These are phyloP conservation scores for Nannochloris sp. DNA, from an alignment of 139 green algal species.

Conservation along the genomic window DNA sequence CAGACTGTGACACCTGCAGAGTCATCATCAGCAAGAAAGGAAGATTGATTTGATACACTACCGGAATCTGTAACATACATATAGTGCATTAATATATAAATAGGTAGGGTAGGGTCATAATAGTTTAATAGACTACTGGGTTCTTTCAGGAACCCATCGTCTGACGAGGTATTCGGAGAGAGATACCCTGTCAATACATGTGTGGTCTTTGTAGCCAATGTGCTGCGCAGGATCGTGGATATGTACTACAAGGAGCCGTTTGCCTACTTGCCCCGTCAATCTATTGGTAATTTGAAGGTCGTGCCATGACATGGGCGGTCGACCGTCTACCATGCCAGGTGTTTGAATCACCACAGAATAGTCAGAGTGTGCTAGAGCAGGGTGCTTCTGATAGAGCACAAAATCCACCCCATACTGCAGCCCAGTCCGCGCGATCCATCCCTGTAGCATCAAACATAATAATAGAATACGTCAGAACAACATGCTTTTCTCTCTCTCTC, in stretches of 20 bases:
- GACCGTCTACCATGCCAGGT: too few species aligned
- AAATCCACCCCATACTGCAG: slow-evolving; percentile 51
- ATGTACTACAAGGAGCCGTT: slow-evolving; percentile 37
- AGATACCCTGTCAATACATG: slow-evolving; percentile 9
- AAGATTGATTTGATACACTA: slow-evolving; percentile 7
- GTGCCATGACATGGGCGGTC: slow-evolving; percentile 18
- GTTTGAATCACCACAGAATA: slow-evolving; percentile 28
- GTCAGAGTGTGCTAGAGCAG: slow-evolving; percentile 32
- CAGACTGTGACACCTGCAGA: slow-evolving; percentile 20
- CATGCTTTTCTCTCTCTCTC: not conserved
- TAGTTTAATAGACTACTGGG: not conserved
- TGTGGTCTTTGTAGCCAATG: slow-evolving; percentile 5
- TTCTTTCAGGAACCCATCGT: slow-evolving; percentile 26
- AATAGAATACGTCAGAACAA: not conserved
- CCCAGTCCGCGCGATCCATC: slow-evolving; percentile 47
- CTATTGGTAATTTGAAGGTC: slow-evolving; percentile 40
- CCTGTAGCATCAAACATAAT: slow-evolving; percentile 3
- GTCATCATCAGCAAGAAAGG: slow-evolving; percentile 18
- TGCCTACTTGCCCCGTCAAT: slow-evolving; percentile 37
- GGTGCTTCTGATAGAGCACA: slow-evolving; percentile 49
- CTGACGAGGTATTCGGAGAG: slow-evolving; percentile 25
- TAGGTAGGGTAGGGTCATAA: too few species aligned
- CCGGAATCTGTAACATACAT: not conserved
- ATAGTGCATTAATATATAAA: not conserved
- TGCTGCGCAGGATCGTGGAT: slow-evolving; percentile 14